Evolutionary conservation across 2,329 filamentous ascomycete species (phyloP).

Genomic region (Colletotrichum simmondsii): DNA sequence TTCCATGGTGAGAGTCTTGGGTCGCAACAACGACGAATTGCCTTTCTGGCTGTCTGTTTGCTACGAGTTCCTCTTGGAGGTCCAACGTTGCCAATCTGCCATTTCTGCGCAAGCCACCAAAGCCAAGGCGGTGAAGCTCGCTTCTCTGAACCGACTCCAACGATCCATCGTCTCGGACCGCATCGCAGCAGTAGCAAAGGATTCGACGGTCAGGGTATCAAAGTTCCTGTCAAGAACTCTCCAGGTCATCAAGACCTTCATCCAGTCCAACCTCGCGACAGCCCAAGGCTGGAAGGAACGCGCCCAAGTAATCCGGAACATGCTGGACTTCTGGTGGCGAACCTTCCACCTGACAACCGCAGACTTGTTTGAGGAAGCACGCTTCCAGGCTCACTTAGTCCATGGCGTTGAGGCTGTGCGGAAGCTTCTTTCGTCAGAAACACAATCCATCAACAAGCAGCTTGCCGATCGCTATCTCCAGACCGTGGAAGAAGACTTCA

Average conservation of each 20-base stretch:
- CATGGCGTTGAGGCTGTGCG: conserved; percentile 59
- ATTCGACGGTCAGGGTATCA: conserved; percentile 67
- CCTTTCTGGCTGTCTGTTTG: conserved; percentile 62
- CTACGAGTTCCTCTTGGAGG: conserved; percentile 61
- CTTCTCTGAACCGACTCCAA: conserved; percentile 69
- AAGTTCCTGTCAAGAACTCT: conserved; percentile 61
- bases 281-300: conserved; percentile 47
- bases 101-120: conserved; percentile 55
- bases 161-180: conserved; percentile 66
- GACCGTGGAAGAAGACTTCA: conserved; percentile 67
- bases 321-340: conserved; percentile 66
- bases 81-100: conserved; percentile 53
- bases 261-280: conserved; percentile 46
- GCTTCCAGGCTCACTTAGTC: conserved; percentile 71
- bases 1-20: conserved; percentile 58
- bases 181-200: conserved; percentile 67
- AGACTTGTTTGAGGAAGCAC: conserved; percentile 67
- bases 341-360: conserved; percentile 60
- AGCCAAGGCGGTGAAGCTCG: conserved; percentile 59
- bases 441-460: conserved; percentile 43
- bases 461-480: conserved; percentile 53
- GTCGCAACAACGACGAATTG: conserved; percentile 41
- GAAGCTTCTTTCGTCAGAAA: conserved; percentile 41
- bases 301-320: conserved; percentile 45
- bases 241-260: conserved; percentile 53